Evolutionary conservation across 2,329 filamentous ascomycete species (phyloP).

Genomic region (Diaporthe longicolla): DNA sequence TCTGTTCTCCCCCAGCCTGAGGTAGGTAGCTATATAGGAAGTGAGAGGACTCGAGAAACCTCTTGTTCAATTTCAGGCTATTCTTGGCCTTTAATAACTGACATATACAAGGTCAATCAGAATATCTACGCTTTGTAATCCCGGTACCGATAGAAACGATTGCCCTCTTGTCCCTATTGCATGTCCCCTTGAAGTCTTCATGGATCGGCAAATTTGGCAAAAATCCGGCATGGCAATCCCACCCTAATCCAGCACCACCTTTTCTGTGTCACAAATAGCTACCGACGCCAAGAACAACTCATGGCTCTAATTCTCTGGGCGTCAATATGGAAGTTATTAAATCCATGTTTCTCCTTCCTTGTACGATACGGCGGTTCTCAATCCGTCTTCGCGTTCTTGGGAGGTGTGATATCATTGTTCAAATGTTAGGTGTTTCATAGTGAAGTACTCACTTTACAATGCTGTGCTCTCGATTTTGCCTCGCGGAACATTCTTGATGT

Average conservation of each 20-base stretch:
- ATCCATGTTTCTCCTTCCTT: neutral
- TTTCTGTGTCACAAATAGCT: neutral
- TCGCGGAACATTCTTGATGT: neutral
- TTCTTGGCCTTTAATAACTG: neutral
- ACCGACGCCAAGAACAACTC: conserved; percentile 9
- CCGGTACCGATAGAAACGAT: neutral
- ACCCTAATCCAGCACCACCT: conserved; percentile 3
- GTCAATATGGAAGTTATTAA: conserved; percentile 6
- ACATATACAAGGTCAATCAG: conserved; percentile 2
- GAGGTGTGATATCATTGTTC: neutral
- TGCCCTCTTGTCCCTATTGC: neutral
- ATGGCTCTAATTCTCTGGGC: neutral
- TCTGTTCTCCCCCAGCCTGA: conserved; percentile 3
- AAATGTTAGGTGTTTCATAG: neutral
- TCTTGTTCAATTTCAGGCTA: conserved; percentile 22
- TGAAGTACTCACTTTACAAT: neutral
- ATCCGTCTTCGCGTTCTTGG: conserved; percentile 5
- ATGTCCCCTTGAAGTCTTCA: neutral
- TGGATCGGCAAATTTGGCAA: conserved; percentile 21
- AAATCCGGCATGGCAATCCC: neutral
- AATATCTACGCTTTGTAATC: neutral
- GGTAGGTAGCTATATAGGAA: conserved; percentile 21
- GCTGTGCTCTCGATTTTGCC: neutral
- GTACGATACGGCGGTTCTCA: conserved; percentile 1
- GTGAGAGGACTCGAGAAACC: neutral